These are phyloP conservation scores for Agaricales sp. DNA, from an alignment of 1,284 basidiomycete genomes.

Conservation along the genomic window DNA sequence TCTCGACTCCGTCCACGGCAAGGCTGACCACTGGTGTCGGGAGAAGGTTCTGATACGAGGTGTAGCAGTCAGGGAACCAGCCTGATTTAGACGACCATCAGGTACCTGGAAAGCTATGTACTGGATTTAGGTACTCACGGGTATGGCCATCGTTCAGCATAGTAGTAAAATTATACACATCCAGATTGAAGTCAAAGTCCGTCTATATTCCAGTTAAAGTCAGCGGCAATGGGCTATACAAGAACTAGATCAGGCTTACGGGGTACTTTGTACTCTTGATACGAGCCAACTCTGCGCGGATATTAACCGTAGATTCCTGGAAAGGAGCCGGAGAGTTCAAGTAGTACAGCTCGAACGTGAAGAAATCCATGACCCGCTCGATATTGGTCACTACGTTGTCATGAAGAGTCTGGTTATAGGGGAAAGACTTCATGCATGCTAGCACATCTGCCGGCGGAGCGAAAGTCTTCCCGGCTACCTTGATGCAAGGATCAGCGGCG, in stretches of 20 bases:
- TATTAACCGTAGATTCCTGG: conserved; percentile 14
- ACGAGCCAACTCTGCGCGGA: conserved; percentile 12
- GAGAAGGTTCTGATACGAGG: conserved; percentile 43
- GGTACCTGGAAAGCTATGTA: too few species aligned
- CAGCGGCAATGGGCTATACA: conserved; percentile 4
- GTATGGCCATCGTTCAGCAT: conserved; percentile 59
- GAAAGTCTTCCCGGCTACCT: conserved; percentile 24
- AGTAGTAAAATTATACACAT: conserved; percentile 44
- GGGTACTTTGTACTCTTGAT: conserved; percentile 13
- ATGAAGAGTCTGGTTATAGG: conserved; percentile 15
- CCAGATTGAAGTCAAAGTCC: conserved; percentile 55
- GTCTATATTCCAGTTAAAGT: conserved; percentile 22
- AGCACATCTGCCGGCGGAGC: conserved; percentile 12
- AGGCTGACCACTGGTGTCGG: conserved; percentile 49
- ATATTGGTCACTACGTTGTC: conserved; percentile 11
- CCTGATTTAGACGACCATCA: conserved; percentile 21
- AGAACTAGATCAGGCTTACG: conserved; percentile 5
- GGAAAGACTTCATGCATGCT: conserved; percentile 15
- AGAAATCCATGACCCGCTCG: conserved; percentile 13
- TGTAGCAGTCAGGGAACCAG: conserved; percentile 52
- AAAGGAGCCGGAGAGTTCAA: conserved; percentile 10
- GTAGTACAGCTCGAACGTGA: conserved; percentile 14
- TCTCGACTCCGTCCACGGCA: conserved; percentile 39
- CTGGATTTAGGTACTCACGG: conserved; percentile 23
- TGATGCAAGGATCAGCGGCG: conserved; percentile 34